Base-by-base conservation (phyloP, 768 basidiomycete species). In the Rhodotorula graminis region DNA sequence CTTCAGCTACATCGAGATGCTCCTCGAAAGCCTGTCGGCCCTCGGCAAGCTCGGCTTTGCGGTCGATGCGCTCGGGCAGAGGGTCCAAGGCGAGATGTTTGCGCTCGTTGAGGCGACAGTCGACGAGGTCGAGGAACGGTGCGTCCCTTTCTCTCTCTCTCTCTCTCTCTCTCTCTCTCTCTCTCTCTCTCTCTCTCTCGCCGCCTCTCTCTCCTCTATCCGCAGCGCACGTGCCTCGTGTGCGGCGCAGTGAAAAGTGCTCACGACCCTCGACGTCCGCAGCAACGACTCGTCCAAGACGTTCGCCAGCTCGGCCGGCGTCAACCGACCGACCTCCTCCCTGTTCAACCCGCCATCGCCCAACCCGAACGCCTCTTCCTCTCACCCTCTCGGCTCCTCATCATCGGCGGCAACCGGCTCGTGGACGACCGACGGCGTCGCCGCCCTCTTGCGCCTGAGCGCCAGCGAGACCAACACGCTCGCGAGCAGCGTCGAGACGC, bases 21-120 rank as follows among this genome's bases (percentile, higher is more conserved):
- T 98, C 12, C 83, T 98, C 15, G 96, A 98, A 81, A 90, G 93
- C n/a, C 84, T 98, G 21, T 89, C 93, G 23, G 89, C 93, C 3
- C 84, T 99, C 23, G 95, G 94, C 14, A 90, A 91, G 79, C 85
- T 98, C 5, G 92, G 91, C 5, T 87, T 83, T 66, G 91, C 88
- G 11, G 83, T 98, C 25, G 96, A 99, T 77, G 87, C 85, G 62
- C 84, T 98, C 58, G 84, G 88, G 11, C 93, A 97, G 80, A 87
- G 93, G 63, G 82, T 96, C 7, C 87, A 90, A 3, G 83, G 85
- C 61, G 96, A 99, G 81, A 85, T 98, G 31, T 95, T 88, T 80
- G 81, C 86, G 15, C 82, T 99, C 59, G 88, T 98, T 14, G 94
- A 98, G 74, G 84, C 83, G 1, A 98, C 93, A 8, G 82, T 96